Evolutionary conservation across 257 asterid genomes (phyloP).

Genomic region (Fraxinus americana): DNA sequence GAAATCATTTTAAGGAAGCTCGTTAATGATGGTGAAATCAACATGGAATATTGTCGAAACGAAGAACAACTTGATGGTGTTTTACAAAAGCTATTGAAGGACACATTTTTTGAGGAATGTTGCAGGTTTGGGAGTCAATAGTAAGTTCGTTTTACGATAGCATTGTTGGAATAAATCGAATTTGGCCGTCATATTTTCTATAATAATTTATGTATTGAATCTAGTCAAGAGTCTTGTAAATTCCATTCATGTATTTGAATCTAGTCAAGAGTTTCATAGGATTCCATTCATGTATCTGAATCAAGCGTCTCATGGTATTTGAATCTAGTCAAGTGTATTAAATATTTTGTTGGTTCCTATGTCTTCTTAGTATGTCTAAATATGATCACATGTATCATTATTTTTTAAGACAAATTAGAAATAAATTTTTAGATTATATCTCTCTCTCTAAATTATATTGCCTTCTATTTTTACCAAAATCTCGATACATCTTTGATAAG

Average conservation of each 20-base stretch:
- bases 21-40: neutral
- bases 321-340: neutral
- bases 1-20: neutral
- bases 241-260: neutral
- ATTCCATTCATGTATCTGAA: neutral
- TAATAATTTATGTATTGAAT: neutral
- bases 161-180: neutral
- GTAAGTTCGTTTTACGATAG: neutral
- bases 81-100: neutral
- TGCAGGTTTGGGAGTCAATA: neutral
- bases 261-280: neutral
- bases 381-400: neutral
- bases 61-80: neutral
- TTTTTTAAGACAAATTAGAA: no score
- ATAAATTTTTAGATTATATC: neutral
- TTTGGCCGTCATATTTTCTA: neutral
- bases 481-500: no score
- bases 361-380: neutral
- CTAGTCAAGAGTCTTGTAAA: neutral
- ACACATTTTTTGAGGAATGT: neutral
- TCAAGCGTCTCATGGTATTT: neutral
- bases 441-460: neutral
- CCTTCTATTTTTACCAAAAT: conserved; percentile 24
- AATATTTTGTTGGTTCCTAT: neutral
- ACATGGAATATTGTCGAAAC: neutral